These are phyloP conservation scores for Aspergillaceae sp. DNA, from an alignment of 2,329 filamentous ascomycete genomes.

Conservation along the genomic window DNA sequence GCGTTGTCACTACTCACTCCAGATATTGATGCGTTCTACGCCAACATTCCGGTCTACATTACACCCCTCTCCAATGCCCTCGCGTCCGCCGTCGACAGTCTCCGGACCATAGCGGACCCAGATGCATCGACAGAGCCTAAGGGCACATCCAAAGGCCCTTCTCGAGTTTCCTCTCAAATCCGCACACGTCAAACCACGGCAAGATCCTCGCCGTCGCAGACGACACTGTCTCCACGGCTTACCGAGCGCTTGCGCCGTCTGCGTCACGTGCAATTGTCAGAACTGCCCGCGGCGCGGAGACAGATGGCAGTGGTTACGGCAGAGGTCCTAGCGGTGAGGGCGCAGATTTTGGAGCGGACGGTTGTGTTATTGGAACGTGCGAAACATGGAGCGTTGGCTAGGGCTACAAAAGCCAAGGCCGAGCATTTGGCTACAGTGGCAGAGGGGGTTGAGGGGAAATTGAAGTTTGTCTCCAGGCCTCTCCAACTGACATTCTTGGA, in stretches of 20 bases:
- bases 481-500: neutral
- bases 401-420: conserved; percentile 30
- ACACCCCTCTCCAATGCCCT: conserved; percentile 18
- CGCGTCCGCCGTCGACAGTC: conserved; percentile 15
- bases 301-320: conserved; percentile 29
- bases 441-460: conserved; percentile 28
- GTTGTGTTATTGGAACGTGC: conserved; percentile 33
- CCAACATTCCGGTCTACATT: conserved; percentile 18
- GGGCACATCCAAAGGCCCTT: conserved; percentile 3
- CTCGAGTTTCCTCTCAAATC: conserved; percentile 5
- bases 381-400: conserved; percentile 30
- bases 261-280: conserved; percentile 22
- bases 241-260: conserved; percentile 19
- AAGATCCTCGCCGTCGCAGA: neutral
- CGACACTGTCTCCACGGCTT: conserved; percentile 20
- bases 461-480: conserved; percentile 16
- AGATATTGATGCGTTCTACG: conserved; percentile 30
- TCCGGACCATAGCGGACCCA: conserved; percentile 20
- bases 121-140: conserved; percentile 1
- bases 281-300: conserved; percentile 25
- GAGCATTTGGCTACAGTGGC: conserved; percentile 34
- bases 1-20: conserved; percentile 23
- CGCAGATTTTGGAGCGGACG: conserved; percentile 28
- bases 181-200: conserved; percentile 7
- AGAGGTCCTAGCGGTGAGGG: conserved; percentile 23